Evolutionary conservation across 1,139 yeast species (phyloP), one percentile per base, ranked within the genome.

Genomic region (Hanseniaspora uvarum): DNA sequence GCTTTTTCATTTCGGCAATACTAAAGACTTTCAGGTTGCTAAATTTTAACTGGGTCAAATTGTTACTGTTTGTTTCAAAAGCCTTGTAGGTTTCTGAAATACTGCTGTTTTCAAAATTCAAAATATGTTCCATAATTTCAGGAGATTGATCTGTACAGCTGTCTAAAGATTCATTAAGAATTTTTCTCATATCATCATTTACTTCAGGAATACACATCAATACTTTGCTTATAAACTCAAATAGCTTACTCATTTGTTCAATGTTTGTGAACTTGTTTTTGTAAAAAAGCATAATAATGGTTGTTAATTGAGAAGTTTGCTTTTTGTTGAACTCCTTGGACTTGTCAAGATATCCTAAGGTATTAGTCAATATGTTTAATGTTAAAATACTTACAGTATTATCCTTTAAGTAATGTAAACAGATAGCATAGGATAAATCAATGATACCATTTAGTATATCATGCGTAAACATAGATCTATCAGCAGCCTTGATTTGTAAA

Each of bases 391-490:
- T 26, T 3, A 43, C 21, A 19, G 31, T 43, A n/a, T 11, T 43
- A 28, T 50, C 53, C 23, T 50, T 50, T 12, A 50, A 34, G 18
- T 26, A 43, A 18, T 43, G 36, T 31, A 50, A 37, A 36, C 48
- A 50, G 11, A 50, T 23, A 7, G 30, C 47, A 30, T 50, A 50
- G 11, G 31, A 43, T 8, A 50, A 11, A 3, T 50, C 48, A 23
- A 50, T 50, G 4, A 50, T 43, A 10, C 23, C 30, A 30, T 43
- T 44, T 6, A 50, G n/a, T 2, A 8, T n/a, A 10, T 49, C 47
- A 10, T 33, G 14, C 2, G 11, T 12, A 3, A 49, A 21, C 1
- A 18, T 23, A 16, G 30, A n/a, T 2, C 5, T n/a, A 10, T 23
- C n/a, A 10, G 23, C 21, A 24, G 23, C 28, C 12, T 40, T 31